These are phyloP conservation scores for Calonectria hongkongensis DNA, from an alignment of 2,329 filamentous ascomycete species.

Conservation along the genomic window DNA sequence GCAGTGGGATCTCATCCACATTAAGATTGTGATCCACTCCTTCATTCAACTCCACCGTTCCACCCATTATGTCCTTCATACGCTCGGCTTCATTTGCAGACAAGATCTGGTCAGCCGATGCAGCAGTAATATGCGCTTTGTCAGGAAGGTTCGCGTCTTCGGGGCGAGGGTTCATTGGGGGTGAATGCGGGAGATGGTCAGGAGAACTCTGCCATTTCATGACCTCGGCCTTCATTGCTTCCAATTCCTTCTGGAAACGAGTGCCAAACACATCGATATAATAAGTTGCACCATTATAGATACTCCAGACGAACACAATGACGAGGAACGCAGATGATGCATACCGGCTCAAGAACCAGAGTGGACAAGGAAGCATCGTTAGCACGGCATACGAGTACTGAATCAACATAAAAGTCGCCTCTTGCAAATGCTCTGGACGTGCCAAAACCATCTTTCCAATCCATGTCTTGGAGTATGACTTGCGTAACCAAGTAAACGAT, in stretches of 20 bases:
- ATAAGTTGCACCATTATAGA: constrained; percentile 97
- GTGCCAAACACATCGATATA: constrained; percentile 99
- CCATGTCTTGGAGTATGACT: constrained; percentile 91
- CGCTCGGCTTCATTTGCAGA: constrained; percentile 45
- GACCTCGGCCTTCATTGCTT: constrained; percentile 91
- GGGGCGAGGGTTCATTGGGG: constrained; percentile 56
- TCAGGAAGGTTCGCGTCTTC: constrained; percentile 47
- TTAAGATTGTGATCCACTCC: constrained; percentile 52
- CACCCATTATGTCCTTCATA: constrained; percentile 45
- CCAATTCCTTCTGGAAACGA: constrained; percentile 96
- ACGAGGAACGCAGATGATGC: constrained; percentile 86
- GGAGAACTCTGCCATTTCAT: constrained; percentile 86
- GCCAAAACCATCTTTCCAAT: constrained; percentile 90
- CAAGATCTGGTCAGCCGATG: constrained; percentile 42
- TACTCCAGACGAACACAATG: constrained; percentile 92
- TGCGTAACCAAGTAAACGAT: constrained; percentile 97
- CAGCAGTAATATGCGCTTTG: constrained; percentile 42
- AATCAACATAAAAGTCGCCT: constrained; percentile 95
- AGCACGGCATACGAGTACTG: constrained; percentile 93
- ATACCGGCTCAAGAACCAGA: constrained; percentile 95
- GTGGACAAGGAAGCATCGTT: constrained; percentile 94
- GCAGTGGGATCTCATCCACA: constrained; percentile 75
- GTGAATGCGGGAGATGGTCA: constrained; percentile 65
- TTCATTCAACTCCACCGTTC: constrained; percentile 43
- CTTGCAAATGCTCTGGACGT: constrained; percentile 85